Percentiles rank a stretch among this genome's conserved stretches.
phyloP scores from a whole-genome alignment of 495 filamentous ascomycete species.

The Tuber indicum region DNA sequence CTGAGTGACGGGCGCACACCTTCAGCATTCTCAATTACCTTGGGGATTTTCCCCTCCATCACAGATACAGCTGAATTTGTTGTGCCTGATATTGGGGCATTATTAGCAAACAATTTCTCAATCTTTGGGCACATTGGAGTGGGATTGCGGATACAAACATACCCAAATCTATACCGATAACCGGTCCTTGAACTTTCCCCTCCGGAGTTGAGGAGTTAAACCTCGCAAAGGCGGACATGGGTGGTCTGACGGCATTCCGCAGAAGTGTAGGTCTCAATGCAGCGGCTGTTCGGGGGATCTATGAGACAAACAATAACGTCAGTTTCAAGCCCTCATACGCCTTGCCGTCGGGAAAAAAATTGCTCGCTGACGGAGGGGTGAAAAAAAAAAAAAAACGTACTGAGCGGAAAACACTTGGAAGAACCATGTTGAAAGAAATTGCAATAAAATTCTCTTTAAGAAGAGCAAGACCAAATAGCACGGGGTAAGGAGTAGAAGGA shows the following conservation, averaged over 20 bases:
- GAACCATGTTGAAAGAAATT: slow-evolving; percentile 53
- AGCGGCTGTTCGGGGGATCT: slow-evolving; percentile 63
- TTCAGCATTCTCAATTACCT: slow-evolving; percentile 97
- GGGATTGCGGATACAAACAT: slow-evolving; percentile 45
- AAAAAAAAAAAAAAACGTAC: slow-evolving; percentile 54
- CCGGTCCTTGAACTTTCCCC: slow-evolving; percentile 84
- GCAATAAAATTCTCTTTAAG: slow-evolving; percentile 44
- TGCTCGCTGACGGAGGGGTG: slow-evolving; percentile 36
- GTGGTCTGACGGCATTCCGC: slow-evolving; percentile 52
- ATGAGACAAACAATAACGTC: slow-evolving; percentile 38
- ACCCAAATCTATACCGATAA: slow-evolving; percentile 99
- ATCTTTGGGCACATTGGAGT: slow-evolving; percentile 10
- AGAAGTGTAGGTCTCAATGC: slow-evolving; percentile 49
- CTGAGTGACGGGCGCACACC: slow-evolving; percentile 50
- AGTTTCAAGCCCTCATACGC: slow-evolving; percentile 1
- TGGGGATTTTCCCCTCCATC: slow-evolving; percentile 92
- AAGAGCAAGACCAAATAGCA: slow-evolving; percentile 55
- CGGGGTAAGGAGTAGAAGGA: slow-evolving; percentile 29
- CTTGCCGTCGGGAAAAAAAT: slow-evolving; percentile 19
- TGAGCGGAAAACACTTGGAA: slow-evolving; percentile 58
- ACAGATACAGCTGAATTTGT: slow-evolving; percentile 97
- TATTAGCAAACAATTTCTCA: slow-evolving; percentile 35
- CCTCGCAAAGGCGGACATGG: slow-evolving; percentile 58
- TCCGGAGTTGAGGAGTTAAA: slow-evolving; percentile 80
- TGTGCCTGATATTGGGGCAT: slow-evolving; percentile 56